Conservation (phyloP, 1,139 yeast species). For the Meyerozyma sp. region DNA sequence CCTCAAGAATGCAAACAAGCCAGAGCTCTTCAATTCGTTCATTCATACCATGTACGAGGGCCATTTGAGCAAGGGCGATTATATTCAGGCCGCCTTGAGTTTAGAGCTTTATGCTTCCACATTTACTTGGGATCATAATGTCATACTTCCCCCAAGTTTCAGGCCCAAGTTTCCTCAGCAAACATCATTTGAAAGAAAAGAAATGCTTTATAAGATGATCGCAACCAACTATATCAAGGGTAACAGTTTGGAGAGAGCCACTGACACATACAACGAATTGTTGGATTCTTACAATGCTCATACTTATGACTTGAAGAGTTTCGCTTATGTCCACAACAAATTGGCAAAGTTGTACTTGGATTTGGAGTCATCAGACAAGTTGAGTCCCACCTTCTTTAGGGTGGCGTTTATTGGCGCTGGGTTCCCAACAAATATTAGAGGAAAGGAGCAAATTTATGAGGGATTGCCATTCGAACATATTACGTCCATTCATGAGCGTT, state of each 20-base stretch:
- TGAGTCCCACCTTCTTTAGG: slow-evolving; percentile 73
- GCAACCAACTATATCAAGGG: slow-evolving; percentile 72
- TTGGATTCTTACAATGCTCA: slow-evolving; percentile 69
- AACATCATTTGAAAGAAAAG: slow-evolving; percentile 78
- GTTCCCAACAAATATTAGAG: slow-evolving; percentile 72
- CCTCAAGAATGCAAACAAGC: slow-evolving; percentile 72
- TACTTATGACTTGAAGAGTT: slow-evolving; percentile 72
- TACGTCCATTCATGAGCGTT: slow-evolving; percentile 74
- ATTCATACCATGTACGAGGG: slow-evolving; percentile 70
- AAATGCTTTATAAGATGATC: slow-evolving; percentile 62
- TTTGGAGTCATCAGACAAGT: slow-evolving; percentile 66
- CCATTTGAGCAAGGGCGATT: slow-evolving; percentile 55
- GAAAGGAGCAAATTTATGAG: slow-evolving; percentile 75
- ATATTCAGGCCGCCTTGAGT: slow-evolving; percentile 79
- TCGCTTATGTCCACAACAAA: slow-evolving; percentile 67
- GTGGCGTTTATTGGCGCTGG: slow-evolving; percentile 82
- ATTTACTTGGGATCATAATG: slow-evolving; percentile 68
- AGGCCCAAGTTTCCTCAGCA: slow-evolving; percentile 77
- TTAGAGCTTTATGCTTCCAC: slow-evolving; percentile 75
- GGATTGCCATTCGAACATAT: slow-evolving; percentile 87
- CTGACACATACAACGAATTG: slow-evolving; percentile 71
- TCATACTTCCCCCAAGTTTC: slow-evolving; percentile 48
- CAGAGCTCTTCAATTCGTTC: slow-evolving; percentile 75
- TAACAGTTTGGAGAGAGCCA: slow-evolving; percentile 69
- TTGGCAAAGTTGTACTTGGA: slow-evolving; percentile 64